Evolutionary conservation across 306 rosid species (phyloP), one percentile per base, ranked within the genome.

Genomic region (Mucuna pruriens): DNA sequence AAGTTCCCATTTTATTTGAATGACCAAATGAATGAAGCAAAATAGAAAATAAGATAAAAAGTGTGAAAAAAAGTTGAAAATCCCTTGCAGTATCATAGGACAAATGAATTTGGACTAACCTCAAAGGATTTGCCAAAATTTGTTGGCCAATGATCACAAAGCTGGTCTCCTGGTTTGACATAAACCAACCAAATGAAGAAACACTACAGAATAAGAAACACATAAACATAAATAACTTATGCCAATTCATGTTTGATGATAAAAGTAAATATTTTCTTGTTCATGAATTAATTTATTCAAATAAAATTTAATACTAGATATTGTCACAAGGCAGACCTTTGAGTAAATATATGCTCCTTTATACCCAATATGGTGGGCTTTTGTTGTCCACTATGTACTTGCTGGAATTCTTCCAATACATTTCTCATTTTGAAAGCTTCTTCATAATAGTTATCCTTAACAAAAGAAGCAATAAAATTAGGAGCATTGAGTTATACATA

Each of bases 341-440:
- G 98, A 1, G 99, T 95, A 78, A 95, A 95, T 74, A 95, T 93
- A 84, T 95, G 98, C 90, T 95, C 99, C 83, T 98, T 92, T 40
- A 95, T 86, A 81, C 99, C 99, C 90, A 95, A 85, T 75, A 95
- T 95, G 51, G 98, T 90, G 25, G 99, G 99, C 71, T 82, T 88
- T 23, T 86, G 85, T 13, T 82, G 82, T 52, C 98, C 89, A 51
- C 71, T 87, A 42, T 85, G 90, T 54, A 15, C 75, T 86, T 76
- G 83, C 33, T 39, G 74, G 79, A 95, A 92, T 86, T 95, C 99
- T 83, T 92, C 91, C 87, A 95, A 72, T 25, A 93, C 90, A 84
- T 95, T 93, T 86, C 98, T 88, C 98, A 95, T 93, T 87, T 95
- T 95, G 93, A 90, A 95, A 83, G 99, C 97, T 90, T 95, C 99